Conservation (phyloP, 768 basidiomycete genomes). For the Hericium alpestre region DNA sequence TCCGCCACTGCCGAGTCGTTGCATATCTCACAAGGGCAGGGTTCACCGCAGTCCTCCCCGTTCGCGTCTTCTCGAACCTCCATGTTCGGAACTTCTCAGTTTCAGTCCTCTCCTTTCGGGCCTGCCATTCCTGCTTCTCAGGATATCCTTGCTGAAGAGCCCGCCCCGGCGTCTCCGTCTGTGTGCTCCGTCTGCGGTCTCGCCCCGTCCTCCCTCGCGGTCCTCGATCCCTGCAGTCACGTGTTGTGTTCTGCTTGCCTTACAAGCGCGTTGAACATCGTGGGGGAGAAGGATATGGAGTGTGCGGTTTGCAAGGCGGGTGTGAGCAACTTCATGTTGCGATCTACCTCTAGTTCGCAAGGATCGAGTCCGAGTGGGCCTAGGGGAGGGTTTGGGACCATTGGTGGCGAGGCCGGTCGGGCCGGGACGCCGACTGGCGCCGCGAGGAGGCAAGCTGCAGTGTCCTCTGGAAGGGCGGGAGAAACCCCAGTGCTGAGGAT, state of each 20-base stretch:
- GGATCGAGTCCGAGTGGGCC: conserved; percentile 12
- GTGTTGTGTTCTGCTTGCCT: conserved; percentile 71
- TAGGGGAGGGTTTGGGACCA: conserved; percentile 19
- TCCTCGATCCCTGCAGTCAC: conserved; percentile 68
- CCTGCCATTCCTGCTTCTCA: neutral
- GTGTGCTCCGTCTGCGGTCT: conserved; percentile 60
- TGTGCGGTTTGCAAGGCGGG: conserved; percentile 69
- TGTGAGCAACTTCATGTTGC: conserved; percentile 49
- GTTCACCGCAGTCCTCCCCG: conserved; percentile 18
- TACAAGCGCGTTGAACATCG: conserved; percentile 80
- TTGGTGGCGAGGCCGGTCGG: conserved; percentile 12
- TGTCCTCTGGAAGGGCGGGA: conserved; percentile 12
- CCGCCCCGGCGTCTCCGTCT: conserved; percentile 16
- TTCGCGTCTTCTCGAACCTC: neutral
- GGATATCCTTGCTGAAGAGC: conserved; percentile 1
- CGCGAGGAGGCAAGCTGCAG: conserved; percentile 5
- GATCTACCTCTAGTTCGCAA: conserved; percentile 4
- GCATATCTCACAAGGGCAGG: conserved; percentile 13
- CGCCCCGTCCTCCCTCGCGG: conserved; percentile 38
- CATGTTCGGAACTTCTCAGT: neutral
- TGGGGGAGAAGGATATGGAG: conserved; percentile 81
- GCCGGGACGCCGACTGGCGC: conserved; percentile 21
- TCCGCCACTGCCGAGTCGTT: conserved; percentile 25
- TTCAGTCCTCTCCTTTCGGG: neutral
- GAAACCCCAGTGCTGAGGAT: conserved; percentile 63